Percentiles rank a stretch among this genome's conserved stretches.
Conservation (phyloP, 2,329 filamentous ascomycete genomes). For the Trichoderma afroharzianum region DNA sequence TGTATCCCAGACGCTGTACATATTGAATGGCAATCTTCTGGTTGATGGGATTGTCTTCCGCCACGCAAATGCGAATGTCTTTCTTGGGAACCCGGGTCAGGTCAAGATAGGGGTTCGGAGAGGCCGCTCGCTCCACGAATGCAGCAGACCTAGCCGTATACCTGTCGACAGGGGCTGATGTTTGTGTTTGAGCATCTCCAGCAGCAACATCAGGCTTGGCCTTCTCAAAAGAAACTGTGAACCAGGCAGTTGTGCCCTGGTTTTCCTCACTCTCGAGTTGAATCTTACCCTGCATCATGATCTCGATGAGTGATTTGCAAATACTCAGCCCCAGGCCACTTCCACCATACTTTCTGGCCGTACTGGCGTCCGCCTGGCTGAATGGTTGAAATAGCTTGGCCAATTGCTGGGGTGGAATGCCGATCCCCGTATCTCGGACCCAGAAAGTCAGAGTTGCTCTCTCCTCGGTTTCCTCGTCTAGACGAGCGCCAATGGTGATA, state of each 20-base stretch:
- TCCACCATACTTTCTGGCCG: slow-evolving; percentile 85
- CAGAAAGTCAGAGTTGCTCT: slow-evolving; percentile 76
- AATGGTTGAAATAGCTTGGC: slow-evolving; percentile 89
- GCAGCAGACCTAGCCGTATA: slow-evolving; percentile 29
- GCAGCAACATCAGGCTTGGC: slow-evolving; percentile 60
- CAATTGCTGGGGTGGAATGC: slow-evolving; percentile 77
- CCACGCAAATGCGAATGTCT: slow-evolving; percentile 83
- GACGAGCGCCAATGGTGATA: slow-evolving; percentile 75
- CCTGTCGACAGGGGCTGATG: slow-evolving; percentile 35
- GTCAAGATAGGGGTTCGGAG: slow-evolving; percentile 53
- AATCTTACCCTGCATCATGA: slow-evolving; percentile 84
- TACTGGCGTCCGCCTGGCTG: slow-evolving; percentile 87
- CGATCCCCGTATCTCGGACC: slow-evolving; percentile 87
- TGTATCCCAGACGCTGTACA: slow-evolving; percentile 78
- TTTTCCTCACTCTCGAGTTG: slow-evolving; percentile 70
- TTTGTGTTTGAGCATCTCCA: slow-evolving; percentile 47
- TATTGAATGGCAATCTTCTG: slow-evolving; percentile 92
- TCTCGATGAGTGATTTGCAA: slow-evolving; percentile 90
- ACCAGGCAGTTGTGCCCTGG: slow-evolving; percentile 71
- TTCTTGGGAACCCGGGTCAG: slow-evolving; percentile 71
- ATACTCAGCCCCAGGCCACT: slow-evolving; percentile 90
- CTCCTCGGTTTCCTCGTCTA: slow-evolving; percentile 67
- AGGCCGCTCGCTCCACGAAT: slow-evolving; percentile 37
- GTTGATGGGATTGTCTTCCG: slow-evolving; percentile 93
- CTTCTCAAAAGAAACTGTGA: slow-evolving; percentile 83